phyloP scores from a whole-genome alignment of 2,329 filamentous ascomycete species.

The Hymenotorrendiella dingleyae region DNA sequence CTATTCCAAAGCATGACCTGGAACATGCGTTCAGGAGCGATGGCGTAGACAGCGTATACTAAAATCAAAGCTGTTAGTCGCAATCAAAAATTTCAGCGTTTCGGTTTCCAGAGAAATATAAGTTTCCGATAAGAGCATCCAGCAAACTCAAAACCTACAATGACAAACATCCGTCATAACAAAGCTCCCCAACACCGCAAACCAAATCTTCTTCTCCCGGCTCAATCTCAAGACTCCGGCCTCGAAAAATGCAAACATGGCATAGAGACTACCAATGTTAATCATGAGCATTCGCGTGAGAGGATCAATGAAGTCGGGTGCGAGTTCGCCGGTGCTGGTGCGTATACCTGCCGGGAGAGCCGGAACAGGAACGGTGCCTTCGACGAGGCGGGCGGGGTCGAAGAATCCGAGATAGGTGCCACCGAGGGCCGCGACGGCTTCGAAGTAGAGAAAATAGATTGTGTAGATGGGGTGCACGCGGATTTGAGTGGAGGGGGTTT shows the following conservation, averaged over 20 bases:
- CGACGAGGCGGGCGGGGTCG: constrained; percentile 15
- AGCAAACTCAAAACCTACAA: constrained; percentile 7
- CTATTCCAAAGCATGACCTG: constrained; percentile 29
- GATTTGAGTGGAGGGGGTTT: not conserved
- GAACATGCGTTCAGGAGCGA: constrained; percentile 27
- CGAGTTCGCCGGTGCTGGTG: constrained; percentile 17
- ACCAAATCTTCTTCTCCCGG: constrained; percentile 28
- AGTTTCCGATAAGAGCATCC: not conserved
- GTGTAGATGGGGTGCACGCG: constrained; percentile 19
- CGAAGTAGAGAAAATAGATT: constrained; percentile 25
- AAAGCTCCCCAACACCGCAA: constrained; percentile 21
- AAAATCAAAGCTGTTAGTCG: too few species aligned
- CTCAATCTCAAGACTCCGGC: constrained; percentile 27
- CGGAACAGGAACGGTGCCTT: constrained; percentile 19
- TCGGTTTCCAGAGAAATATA: not conserved
- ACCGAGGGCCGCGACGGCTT: constrained; percentile 20
- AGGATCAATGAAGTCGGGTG: constrained; percentile 4
- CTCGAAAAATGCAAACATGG: constrained; percentile 29
- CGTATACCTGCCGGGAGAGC: constrained; percentile 10
- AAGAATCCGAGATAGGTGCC: constrained; percentile 22
- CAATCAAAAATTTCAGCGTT: not conserved
- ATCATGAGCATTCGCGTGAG: constrained; percentile 23
- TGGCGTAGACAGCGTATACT: constrained; percentile 31
- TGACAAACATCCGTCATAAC: constrained; percentile 28
- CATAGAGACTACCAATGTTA: constrained; percentile 28